These are phyloP conservation scores for Coleophoma eucalyptorum DNA, from an alignment of 2,329 filamentous ascomycete species.

Conservation along the genomic window DNA sequence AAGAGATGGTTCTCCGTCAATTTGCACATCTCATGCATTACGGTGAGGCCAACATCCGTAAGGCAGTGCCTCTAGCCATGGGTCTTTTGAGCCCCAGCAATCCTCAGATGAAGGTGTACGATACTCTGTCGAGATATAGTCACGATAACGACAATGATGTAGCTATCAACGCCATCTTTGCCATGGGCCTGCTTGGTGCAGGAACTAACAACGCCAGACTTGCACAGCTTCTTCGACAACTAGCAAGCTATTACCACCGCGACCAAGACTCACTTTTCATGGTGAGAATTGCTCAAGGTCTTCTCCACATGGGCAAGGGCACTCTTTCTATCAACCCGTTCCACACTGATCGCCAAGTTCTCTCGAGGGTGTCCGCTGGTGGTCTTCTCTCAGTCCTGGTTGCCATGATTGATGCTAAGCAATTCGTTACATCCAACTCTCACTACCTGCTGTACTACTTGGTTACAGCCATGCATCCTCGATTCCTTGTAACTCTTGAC, in stretches of 20 bases:
- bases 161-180: constrained; percentile 97
- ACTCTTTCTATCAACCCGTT: constrained; percentile 96
- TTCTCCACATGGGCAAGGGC: constrained; percentile 98
- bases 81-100: constrained; percentile 95
- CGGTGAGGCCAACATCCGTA: constrained; percentile 93
- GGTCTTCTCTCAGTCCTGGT: constrained; percentile 88
- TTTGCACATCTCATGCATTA: constrained; percentile 99
- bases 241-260: constrained; percentile 97
- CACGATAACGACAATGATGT: constrained; percentile 99
- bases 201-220: constrained; percentile 97
- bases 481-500: constrained; percentile 94
- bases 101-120: constrained; percentile 99
- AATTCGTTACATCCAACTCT: constrained; percentile 62
- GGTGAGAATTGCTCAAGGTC: constrained; percentile 96
- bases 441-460: constrained; percentile 98
- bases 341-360: constrained; percentile 95
- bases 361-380: constrained; percentile 86
- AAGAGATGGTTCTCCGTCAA: constrained; percentile 97
- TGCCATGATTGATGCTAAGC: constrained; percentile 92
- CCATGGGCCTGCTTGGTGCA: constrained; percentile 94
- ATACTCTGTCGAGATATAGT: constrained; percentile 93
- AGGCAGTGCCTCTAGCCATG: constrained; percentile 94
- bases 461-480: constrained; percentile 92
- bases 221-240: constrained; percentile 87
- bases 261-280: constrained; percentile 97